Percentiles rank a stretch among this genome's conserved stretches.
phyloP scores from a whole-genome alignment of 768 basidiomycete genomes.

The Crepidotus variabilis region DNA sequence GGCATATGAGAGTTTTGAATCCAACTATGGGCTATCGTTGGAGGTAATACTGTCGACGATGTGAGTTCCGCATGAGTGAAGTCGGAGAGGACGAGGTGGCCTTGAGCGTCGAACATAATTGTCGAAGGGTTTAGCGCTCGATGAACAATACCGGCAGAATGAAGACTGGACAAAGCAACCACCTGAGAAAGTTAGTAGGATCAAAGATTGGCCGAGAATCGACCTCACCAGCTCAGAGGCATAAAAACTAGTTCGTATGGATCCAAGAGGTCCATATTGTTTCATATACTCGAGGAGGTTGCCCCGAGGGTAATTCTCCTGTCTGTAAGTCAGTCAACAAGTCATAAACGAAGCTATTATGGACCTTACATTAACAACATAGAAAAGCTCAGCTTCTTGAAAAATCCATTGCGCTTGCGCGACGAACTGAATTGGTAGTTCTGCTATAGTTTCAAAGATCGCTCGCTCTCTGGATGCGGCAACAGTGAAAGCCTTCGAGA shows the following conservation, averaged over 20 bases:
- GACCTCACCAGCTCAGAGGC: slow-evolving; percentile 43
- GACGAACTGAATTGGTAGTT: slow-evolving; percentile 33
- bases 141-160: slow-evolving; percentile 44
- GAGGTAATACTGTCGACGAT: neutral
- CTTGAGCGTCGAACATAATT: slow-evolving; percentile 37
- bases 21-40: slow-evolving; percentile 1
- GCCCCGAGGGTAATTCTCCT: slow-evolving; percentile 18
- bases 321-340: neutral
- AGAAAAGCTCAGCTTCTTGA: slow-evolving; percentile 32
- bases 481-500: slow-evolving; percentile 20
- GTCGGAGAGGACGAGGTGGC: slow-evolving; percentile 43
- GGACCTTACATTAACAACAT: slow-evolving; percentile 35
- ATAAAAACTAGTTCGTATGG: slow-evolving; percentile 36
- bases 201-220: neutral
- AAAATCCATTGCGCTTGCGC: slow-evolving; percentile 36
- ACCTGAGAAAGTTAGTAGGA: slow-evolving; percentile 21
- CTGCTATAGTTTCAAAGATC: slow-evolving; percentile 31
- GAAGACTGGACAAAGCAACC: slow-evolving; percentile 40
- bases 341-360: neutral
- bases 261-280: slow-evolving; percentile 28
- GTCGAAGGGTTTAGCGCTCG: slow-evolving; percentile 41
- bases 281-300: slow-evolving; percentile 26
- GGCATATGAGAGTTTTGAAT: neutral
- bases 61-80: slow-evolving; percentile 34
- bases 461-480: slow-evolving; percentile 26